Percentiles rank a stretch among this genome's conserved stretches.
These are phyloP conservation scores for Botrytis galanthina DNA, from an alignment of 2,329 filamentous ascomycete genomes.

Conservation along the genomic window DNA sequence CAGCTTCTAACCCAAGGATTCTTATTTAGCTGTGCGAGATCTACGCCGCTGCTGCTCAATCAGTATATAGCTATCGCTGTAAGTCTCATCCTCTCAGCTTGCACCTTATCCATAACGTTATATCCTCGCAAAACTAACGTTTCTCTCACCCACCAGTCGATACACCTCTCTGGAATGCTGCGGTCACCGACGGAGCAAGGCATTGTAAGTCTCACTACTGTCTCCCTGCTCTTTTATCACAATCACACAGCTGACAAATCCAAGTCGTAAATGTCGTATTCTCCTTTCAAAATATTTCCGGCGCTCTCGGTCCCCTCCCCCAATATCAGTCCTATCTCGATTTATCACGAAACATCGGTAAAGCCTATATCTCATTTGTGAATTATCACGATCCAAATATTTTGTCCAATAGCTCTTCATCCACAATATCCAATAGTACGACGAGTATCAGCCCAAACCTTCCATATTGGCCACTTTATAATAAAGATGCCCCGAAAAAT, in stretches of 20 bases:
- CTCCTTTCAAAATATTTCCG: conserved; percentile 51
- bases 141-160: conserved; percentile 38
- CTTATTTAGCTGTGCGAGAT: conserved; percentile 42
- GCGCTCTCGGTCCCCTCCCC: conserved; percentile 47
- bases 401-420: background rate
- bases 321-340: conserved; percentile 41
- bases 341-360: conserved; percentile 32
- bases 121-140: background rate
- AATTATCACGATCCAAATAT: conserved; percentile 45
- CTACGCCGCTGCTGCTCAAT: conserved; percentile 38
- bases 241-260: background rate
- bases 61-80: conserved; percentile 49
- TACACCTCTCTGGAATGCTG: conserved; percentile 44
- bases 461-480: conserved; percentile 45
- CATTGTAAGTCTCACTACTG: conserved; percentile 38
- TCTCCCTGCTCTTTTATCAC: background rate
- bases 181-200: conserved; percentile 43
- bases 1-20: background rate
- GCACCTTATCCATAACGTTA: no score
- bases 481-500: conserved; percentile 42
- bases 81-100: background rate
- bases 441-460: conserved; percentile 30
- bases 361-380: conserved; percentile 41
- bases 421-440: conserved; percentile 11
- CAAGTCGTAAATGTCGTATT: conserved; percentile 48